These are phyloP conservation scores for Diaporthe nobilis DNA, from an alignment of 2,329 filamentous ascomycete genomes.

Conservation along the genomic window DNA sequence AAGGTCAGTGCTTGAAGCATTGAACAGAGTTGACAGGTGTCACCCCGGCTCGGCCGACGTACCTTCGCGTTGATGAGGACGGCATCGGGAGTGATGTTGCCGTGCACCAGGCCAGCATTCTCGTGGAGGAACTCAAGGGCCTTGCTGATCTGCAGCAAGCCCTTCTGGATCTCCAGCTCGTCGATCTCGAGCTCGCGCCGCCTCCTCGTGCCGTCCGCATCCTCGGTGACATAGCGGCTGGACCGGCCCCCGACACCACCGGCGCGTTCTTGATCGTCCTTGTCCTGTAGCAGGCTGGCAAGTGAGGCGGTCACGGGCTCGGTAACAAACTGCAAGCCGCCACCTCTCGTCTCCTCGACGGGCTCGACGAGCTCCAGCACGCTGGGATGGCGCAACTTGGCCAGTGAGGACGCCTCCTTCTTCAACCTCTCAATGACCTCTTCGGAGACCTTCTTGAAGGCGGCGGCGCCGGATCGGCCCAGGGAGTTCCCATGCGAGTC, in stretches of 20 bases:
- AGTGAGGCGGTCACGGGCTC: slow-evolving; percentile 93
- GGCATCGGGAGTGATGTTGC: slow-evolving; percentile 93
- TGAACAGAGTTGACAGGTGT: background rate
- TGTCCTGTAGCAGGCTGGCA: slow-evolving; percentile 84
- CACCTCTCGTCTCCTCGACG: slow-evolving; percentile 92
- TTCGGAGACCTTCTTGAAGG: slow-evolving; percentile 85
- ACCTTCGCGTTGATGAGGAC: slow-evolving; percentile 95
- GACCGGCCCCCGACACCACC: slow-evolving; percentile 78
- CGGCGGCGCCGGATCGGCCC: slow-evolving; percentile 71
- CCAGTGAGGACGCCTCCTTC: slow-evolving; percentile 91
- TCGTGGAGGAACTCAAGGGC: slow-evolving; percentile 96
- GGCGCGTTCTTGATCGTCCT: slow-evolving; percentile 85
- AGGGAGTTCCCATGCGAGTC: slow-evolving; percentile 77
- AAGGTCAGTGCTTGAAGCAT: slow-evolving; percentile 44
- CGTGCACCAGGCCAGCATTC: slow-evolving; percentile 93
- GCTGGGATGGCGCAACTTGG: slow-evolving; percentile 89
- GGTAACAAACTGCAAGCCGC: slow-evolving; percentile 95
- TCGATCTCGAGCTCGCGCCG: slow-evolving; percentile 92
- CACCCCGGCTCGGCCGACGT: slow-evolving; percentile 48
- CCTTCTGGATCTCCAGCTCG: slow-evolving; percentile 97
- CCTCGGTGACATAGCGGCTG: slow-evolving; percentile 86
- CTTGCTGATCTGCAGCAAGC: slow-evolving; percentile 91
- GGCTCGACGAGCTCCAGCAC: slow-evolving; percentile 94
- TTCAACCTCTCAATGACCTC: slow-evolving; percentile 93
- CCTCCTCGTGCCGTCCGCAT: slow-evolving; percentile 79